Conservation (phyloP, 2,329 filamentous ascomycete species). For the Trichoderma sp. region DNA sequence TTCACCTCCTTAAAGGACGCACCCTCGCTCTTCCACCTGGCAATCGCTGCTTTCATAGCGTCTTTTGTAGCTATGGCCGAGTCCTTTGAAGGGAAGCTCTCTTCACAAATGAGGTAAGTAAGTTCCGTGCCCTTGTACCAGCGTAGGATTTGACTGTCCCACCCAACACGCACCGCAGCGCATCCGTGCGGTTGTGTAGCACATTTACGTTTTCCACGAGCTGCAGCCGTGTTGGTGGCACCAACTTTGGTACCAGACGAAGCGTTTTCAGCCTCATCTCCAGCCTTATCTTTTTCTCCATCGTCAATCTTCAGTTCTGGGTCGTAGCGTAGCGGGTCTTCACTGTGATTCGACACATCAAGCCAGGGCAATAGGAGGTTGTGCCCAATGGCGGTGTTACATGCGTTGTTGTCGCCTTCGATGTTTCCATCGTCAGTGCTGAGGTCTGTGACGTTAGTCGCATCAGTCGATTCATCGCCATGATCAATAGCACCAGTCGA, state of each 20-base stretch:
- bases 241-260: not conserved
- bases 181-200: not conserved
- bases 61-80: not conserved
- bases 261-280: not conserved
- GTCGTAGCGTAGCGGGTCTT: not conserved
- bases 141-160: not conserved
- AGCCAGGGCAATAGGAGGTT: not conserved
- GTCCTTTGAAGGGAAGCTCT: not conserved
- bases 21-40: not conserved
- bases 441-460: not conserved
- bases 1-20: not conserved
- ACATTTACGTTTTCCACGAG: not conserved
- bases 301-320: not conserved
- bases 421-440: not conserved
- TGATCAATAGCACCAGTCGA: not conserved
- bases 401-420: not conserved
- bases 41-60: not conserved
- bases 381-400: not conserved
- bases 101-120: not conserved
- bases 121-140: not conserved
- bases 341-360: not conserved
- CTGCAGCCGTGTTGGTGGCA: too few relatives aligned
- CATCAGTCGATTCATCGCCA: not conserved
- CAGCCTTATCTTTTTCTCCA: not conserved
- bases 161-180: not conserved